These are phyloP conservation scores for Mortierella polycephala DNA, from an alignment of 371 early-diverging fungal genomes.

Conservation along the genomic window DNA sequence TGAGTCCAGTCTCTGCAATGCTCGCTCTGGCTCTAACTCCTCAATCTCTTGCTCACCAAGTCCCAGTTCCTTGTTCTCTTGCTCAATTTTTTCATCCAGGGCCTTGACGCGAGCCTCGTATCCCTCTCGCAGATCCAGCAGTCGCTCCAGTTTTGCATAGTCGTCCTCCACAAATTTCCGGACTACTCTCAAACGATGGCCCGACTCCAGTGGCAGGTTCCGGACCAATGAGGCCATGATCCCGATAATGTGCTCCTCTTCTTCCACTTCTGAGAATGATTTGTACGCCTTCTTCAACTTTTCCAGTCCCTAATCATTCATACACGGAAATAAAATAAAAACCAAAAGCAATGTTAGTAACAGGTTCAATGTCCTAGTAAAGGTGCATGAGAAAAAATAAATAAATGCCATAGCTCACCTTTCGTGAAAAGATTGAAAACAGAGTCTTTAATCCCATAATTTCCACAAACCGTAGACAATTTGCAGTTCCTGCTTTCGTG, in stretches of 20 bases:
- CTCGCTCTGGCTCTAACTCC: slow-evolving; percentile 68
- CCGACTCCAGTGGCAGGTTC: slow-evolving; percentile 65
- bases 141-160: slow-evolving; percentile 80
- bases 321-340: neutral
- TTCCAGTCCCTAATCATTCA: slow-evolving; percentile 70
- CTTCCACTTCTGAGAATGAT: slow-evolving; percentile 75
- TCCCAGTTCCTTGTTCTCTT: slow-evolving; percentile 62
- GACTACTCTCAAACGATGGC: slow-evolving; percentile 78
- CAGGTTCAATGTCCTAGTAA: too few species aligned
- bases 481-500: slow-evolving; percentile 63
- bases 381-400: neutral
- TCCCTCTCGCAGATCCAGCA: slow-evolving; percentile 77
- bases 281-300: slow-evolving; percentile 75
- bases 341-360: neutral
- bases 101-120: slow-evolving; percentile 71
- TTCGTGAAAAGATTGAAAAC: slow-evolving; percentile 83
- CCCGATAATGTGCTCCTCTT: slow-evolving; percentile 87
- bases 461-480: slow-evolving; percentile 80
- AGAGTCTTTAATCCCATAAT: slow-evolving; percentile 81
- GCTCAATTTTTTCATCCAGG: slow-evolving; percentile 58
- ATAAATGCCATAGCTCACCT: slow-evolving; percentile 51
- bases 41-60: slow-evolving; percentile 67
- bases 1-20: slow-evolving; percentile 74
- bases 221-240: slow-evolving; percentile 82
- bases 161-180: slow-evolving; percentile 85